Evolutionary conservation across 2,329 filamentous ascomycete species (phyloP), one percentile per base, ranked within the genome.

Genomic region (Lanzia echinophila): DNA sequence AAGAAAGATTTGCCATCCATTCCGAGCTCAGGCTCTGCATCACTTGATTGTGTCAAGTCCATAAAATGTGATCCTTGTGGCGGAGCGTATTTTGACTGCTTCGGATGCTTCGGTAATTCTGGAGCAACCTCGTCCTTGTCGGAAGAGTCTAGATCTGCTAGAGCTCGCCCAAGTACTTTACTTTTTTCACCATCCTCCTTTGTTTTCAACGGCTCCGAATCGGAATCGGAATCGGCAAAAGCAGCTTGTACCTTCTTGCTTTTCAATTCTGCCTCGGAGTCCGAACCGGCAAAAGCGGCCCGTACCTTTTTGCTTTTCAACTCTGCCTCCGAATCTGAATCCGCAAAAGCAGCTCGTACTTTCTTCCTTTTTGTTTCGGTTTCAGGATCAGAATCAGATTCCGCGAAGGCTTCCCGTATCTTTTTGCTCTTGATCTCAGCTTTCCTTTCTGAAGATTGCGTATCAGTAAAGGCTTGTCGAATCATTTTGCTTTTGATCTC

Each of bases 231-330:
- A 6, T 32, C 20, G 47, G 45, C 42, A 47, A 32, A 54, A 8
- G 43, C 38, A 15, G 57, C 59, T 36, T 58, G 60, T 19, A 55
- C 58, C 20, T 54, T 54, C 43, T 58, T 65, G 20, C 56, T 53
- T 12, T 57, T 62, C 17, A 3, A 22, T 0, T 46, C n/a, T 13
- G 53, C 47, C 39, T 62, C 47, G 17, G 60, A 53, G 4, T 60
- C 56, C 28, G 55, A 50, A 20, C 45, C 61, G 77, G 75, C 1
- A 76, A 59, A 22, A 65, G 71, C 22, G 68, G 69, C 70, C 15
- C 22, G 19, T 42, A 60, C 56, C n/a, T 56, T 48, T 48, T 36
- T 53, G 6, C 55, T 47, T 20, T 53, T 53, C n/a, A 47, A 17
- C n/a, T 53, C 44, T n/a, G n/a, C 28, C 15, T 41, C 24, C 11